These are phyloP conservation scores for Pythium coloratum DNA, from an alignment of 352 stramenopile genomes.

Conservation along the genomic window DNA sequence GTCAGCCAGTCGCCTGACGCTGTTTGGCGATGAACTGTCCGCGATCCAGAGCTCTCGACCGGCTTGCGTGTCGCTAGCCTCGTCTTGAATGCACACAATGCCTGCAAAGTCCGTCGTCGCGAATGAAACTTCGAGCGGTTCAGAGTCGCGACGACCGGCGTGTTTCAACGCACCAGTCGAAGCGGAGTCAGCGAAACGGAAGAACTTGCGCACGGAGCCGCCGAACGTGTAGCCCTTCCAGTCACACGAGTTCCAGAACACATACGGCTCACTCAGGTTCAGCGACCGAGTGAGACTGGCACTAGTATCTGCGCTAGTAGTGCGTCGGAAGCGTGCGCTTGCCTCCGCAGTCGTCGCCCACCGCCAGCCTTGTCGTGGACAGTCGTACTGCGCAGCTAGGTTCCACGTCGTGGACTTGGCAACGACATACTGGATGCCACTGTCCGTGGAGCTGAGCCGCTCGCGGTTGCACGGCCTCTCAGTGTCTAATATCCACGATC, in stretches of 20 bases:
- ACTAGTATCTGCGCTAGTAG: neutral
- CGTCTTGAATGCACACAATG: conserved; percentile 64
- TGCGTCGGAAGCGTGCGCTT: conserved; percentile 18
- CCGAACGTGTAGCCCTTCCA: conserved; percentile 68
- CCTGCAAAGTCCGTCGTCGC: conserved; percentile 60
- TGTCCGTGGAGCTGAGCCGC: conserved; percentile 38
- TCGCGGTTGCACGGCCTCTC: conserved; percentile 45
- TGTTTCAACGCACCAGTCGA: conserved; percentile 66
- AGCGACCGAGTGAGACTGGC: neutral
- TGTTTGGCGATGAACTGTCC: conserved; percentile 32
- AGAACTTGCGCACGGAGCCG: conserved; percentile 42
- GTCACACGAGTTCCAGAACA: conserved; percentile 77
- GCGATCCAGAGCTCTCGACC: conserved; percentile 67
- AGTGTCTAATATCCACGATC: conserved; percentile 36
- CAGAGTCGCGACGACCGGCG: conserved; percentile 47
- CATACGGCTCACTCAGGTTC: conserved; percentile 36
- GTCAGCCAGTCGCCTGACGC: conserved; percentile 51
- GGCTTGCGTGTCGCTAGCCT: neutral
- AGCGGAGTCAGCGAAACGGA: conserved; percentile 76
- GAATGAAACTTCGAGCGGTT: conserved; percentile 33
- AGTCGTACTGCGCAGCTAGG: conserved; percentile 54
- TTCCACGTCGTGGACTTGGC: conserved; percentile 48
- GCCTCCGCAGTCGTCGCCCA: conserved; percentile 64
- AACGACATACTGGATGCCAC: conserved; percentile 62
- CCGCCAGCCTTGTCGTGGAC: conserved; percentile 55